A percentile compares a stretch with the other conserved stretches of the same genome.
Conservation (phyloP, 2,329 filamentous ascomycete species). For the Cladophialophora psammophila region DNA sequence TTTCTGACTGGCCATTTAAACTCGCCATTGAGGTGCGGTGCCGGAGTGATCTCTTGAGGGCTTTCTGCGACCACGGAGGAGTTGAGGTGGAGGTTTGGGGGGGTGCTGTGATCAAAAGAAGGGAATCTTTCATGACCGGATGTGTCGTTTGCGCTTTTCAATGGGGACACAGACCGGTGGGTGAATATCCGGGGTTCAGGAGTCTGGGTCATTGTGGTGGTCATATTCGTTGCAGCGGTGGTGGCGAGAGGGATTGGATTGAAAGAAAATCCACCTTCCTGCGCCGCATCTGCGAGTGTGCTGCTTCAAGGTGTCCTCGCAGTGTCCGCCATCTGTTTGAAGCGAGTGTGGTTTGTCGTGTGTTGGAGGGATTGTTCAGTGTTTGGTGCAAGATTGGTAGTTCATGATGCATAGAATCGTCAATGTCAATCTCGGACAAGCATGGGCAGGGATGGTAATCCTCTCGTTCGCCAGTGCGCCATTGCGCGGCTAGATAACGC, state of each 20-base stretch:
- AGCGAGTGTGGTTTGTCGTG: slow-evolving; percentile 8
- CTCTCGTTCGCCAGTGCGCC: slow-evolving; percentile 1
- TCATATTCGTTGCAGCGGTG: slow-evolving; percentile 31
- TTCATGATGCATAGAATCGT: slow-evolving; percentile 11
- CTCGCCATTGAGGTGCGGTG: slow-evolving; percentile 42
- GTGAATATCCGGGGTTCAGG: slow-evolving; percentile 35
- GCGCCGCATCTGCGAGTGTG: slow-evolving; percentile 14
- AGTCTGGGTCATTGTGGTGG: slow-evolving; percentile 40
- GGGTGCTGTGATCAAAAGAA: slow-evolving; percentile 43
- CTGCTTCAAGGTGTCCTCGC: slow-evolving; percentile 18
- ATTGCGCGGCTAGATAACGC: slow-evolving; percentile 24
- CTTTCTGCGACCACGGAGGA: slow-evolving; percentile 36
- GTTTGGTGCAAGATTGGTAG: neutral
- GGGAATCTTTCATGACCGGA: slow-evolving; percentile 53
- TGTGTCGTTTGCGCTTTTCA: slow-evolving; percentile 39
- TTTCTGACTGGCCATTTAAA: slow-evolving; percentile 70
- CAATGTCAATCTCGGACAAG: slow-evolving; percentile 20
- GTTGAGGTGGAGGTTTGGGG: slow-evolving; percentile 41
- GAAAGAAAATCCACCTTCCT: slow-evolving; percentile 4
- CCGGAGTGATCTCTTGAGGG: slow-evolving; percentile 40
- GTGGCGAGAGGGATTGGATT: slow-evolving; percentile 24
- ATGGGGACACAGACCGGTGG: slow-evolving; percentile 39
- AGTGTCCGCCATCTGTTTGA: slow-evolving; percentile 19
- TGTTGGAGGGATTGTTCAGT: slow-evolving; percentile 2
- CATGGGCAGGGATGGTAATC: slow-evolving; percentile 18